A percentile compares a stretch with the other conserved stretches of the same genome.
Evolutionary conservation across 495 filamentous ascomycete species (phyloP).

Genomic region (Neurospora sp.): DNA sequence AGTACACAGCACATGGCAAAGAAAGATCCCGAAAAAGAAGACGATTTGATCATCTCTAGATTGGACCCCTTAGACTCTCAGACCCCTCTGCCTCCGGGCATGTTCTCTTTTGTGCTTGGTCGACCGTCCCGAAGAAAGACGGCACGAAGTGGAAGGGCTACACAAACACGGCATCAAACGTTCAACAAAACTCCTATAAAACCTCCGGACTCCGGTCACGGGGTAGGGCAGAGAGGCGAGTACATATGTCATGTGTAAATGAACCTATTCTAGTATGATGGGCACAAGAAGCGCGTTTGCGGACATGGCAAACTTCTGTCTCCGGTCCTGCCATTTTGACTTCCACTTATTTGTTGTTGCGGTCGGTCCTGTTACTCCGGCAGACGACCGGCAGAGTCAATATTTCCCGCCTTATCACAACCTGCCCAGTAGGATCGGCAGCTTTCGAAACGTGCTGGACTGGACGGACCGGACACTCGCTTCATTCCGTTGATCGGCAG

Average conservation of each 20-base stretch:
- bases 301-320: background rate
- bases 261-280: background rate
- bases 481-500: background rate
- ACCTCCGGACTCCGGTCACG: background rate
- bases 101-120: background rate
- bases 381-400: background rate
- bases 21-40: background rate
- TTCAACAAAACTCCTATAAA: background rate
- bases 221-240: background rate
- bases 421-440: conserved; percentile 6
- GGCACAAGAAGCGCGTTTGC: background rate
- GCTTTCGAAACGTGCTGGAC: conserved; percentile 5
- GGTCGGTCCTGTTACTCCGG: background rate
- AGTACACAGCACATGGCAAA: background rate
- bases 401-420: background rate
- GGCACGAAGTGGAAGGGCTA: background rate
- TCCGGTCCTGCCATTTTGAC: background rate
- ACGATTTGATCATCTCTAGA: background rate
- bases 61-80: background rate
- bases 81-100: background rate
- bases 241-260: background rate
- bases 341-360: background rate
- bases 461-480: background rate
- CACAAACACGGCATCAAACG: background rate
- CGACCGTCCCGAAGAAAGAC: background rate